Evolutionary conservation across 176 grass and related monocot genomes (phyloP).

Genomic region (Oryza rufipogon): DNA sequence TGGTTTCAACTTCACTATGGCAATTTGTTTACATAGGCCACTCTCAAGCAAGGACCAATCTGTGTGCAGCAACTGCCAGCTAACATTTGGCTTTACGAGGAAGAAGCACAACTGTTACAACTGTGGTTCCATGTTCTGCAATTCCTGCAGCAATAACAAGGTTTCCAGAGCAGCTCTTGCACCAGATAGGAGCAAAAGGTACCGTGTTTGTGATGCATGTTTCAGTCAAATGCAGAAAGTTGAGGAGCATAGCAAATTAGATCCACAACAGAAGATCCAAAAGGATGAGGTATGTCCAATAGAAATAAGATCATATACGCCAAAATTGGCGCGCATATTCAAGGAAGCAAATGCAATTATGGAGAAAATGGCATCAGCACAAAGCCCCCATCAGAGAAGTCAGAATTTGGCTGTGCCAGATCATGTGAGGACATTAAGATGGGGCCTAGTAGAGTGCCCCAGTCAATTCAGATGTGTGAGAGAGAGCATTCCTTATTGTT

Average conservation of each 20-base stretch:
- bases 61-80: constrained; percentile 68
- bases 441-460: constrained; percentile 83
- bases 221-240: constrained; percentile 65
- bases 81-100: constrained; percentile 72
- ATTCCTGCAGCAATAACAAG: constrained; percentile 89
- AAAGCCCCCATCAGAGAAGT: constrained; percentile 48
- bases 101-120: constrained; percentile 97
- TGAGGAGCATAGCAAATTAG: constrained; percentile 41
- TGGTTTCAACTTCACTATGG: constrained; percentile 74
- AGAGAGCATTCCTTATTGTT: constrained; percentile 28
- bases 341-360: constrained; percentile 73
- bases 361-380: constrained; percentile 49
- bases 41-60: constrained; percentile 82
- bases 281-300: constrained; percentile 48
- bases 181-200: constrained; percentile 69
- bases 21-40: constrained; percentile 71
- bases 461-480: constrained; percentile 56
- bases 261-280: constrained; percentile 23
- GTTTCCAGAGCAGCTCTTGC: constrained; percentile 65
- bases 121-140: constrained; percentile 87
- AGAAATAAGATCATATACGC: constrained; percentile 66
- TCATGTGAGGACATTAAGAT: constrained; percentile 47
- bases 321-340: constrained; percentile 64
- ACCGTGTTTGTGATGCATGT: constrained; percentile 79
- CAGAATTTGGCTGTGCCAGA: constrained; percentile 15